Evolutionary conservation across 129 eudicot genomes (phyloP).

Genomic region (Ambrosia trifida): DNA sequence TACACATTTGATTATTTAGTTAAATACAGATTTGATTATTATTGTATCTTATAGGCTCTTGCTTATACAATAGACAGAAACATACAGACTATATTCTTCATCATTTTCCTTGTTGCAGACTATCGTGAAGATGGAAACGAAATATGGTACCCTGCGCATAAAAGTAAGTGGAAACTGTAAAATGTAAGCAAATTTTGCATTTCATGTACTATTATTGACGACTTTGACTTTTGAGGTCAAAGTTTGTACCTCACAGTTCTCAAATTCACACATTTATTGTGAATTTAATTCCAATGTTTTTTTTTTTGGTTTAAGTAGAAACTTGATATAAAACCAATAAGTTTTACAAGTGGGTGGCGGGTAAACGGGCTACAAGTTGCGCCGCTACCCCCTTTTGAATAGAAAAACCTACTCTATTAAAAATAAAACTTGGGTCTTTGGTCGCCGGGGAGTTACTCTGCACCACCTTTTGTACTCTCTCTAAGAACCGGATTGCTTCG

Average conservation of each 20-base stretch:
- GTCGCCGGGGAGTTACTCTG: no score
- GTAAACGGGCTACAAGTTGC: no score
- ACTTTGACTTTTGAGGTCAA: conserved; percentile 9
- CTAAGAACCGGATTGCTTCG: no score
- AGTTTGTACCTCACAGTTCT: not conserved
- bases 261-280: not conserved
- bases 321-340: no score
- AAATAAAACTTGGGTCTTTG: no score
- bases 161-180: conserved; percentile 50
- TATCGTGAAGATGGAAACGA: conserved; percentile 76
- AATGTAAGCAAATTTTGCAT: conserved; percentile 12
- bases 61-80: not conserved
- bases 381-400: no score
- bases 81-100: conserved; percentile 2
- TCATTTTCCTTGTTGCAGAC: conserved; percentile 54
- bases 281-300: no score
- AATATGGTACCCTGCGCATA: conserved; percentile 71
- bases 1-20: no score
- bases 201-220: conserved; percentile 6
- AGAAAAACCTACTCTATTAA: no score
- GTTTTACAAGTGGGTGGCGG: no score
- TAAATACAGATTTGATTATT: not conserved
- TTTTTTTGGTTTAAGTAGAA: no score
- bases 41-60: conserved; percentile 15
- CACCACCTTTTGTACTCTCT: no score